Evolutionary conservation across 345 rosid genomes (phyloP).

Genomic region (Citrus glauca): DNA sequence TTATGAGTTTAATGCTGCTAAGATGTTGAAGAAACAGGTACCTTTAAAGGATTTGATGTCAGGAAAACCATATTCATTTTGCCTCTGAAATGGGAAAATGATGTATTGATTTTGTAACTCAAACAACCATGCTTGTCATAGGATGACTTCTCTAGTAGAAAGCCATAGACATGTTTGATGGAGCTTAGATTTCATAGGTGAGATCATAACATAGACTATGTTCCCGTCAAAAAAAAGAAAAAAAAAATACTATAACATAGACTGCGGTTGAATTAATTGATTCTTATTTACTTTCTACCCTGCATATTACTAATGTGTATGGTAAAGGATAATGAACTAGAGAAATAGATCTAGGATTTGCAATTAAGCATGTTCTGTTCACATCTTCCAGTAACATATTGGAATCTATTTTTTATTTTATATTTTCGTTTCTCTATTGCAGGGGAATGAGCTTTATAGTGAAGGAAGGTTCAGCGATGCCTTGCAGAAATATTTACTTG

Average conservation of each 20-base stretch:
- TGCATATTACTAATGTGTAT: background rate
- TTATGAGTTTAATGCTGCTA: conserved; percentile 71
- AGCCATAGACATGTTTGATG: background rate
- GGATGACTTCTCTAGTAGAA: background rate
- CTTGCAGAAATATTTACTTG: conserved; percentile 73
- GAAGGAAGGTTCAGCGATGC: conserved; percentile 73
- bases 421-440: conserved; percentile 14
- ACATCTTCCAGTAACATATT: background rate
- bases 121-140: background rate
- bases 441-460: conserved; percentile 92
- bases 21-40: conserved; percentile 85
- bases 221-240: no score
- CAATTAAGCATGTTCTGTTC: background rate
- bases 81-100: background rate
- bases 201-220: no score
- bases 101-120: background rate
- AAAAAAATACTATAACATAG: background rate
- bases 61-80: background rate
- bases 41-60: background rate
- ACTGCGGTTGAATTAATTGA: background rate
- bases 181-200: background rate
- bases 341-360: background rate
- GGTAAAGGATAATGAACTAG: background rate
- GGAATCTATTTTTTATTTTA: background rate
- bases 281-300: background rate